Conservation (phyloP, 768 basidiomycete species). For the Wakefieldia striispora region DNA sequence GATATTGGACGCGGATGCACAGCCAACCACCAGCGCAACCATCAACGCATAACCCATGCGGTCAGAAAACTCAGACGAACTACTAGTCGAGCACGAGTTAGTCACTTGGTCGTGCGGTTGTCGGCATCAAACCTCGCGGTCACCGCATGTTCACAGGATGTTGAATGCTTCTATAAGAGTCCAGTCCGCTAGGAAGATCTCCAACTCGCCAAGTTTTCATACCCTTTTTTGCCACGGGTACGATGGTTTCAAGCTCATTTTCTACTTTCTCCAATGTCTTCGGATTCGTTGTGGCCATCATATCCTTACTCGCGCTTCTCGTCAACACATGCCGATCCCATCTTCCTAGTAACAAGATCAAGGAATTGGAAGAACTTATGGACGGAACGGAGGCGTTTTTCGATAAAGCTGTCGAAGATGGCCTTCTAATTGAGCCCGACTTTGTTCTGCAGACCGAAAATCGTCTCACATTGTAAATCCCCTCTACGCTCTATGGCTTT, state of each 20-base stretch:
- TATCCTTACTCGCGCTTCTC: not conserved
- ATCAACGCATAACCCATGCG: too few relatives aligned
- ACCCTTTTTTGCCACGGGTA: not conserved
- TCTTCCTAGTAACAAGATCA: constrained; percentile 8
- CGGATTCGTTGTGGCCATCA: not conserved
- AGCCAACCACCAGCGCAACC: too few relatives aligned
- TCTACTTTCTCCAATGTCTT: constrained; percentile 2
- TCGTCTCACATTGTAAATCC: not conserved
- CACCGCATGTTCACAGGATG: constrained; percentile 7
- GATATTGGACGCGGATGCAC: too few relatives aligned
- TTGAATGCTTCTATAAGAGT: not conserved
- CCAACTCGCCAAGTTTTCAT: not conserved
- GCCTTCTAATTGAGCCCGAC: not conserved
- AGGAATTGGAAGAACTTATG: constrained; percentile 1
- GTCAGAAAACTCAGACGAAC: too few relatives aligned
- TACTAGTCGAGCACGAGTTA: not conserved
- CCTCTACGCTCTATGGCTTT: too few relatives aligned
- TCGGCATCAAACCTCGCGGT: not conserved
- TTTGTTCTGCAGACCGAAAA: not conserved
- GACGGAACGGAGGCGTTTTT: constrained; percentile 1
- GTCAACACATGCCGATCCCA: not conserved
- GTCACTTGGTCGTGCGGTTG: not conserved
- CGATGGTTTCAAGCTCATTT: not conserved
- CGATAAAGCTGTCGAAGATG: constrained; percentile 4
- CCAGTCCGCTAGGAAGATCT: not conserved